Base-by-base conservation (phyloP, 768 basidiomycete species). In the Tylopilus sp. region DNA sequence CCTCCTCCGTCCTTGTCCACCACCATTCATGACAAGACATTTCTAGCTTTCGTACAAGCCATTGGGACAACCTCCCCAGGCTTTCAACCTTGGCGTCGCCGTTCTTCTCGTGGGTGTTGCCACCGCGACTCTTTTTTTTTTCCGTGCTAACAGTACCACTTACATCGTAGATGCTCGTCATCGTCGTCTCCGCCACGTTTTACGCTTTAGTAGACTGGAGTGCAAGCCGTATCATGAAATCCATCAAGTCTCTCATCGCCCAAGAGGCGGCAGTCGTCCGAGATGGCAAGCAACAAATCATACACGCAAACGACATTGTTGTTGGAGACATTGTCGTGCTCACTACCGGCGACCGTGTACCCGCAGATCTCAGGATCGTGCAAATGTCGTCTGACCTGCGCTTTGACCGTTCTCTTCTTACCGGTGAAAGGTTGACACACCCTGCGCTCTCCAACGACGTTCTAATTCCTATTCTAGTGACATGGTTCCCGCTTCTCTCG, bases 201-300 rank as follows among this genome's bases (percentile, higher is more conserved):
- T 80, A 80, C 42, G 78, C 79, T 3, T 64, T 74, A 6, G 76
- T 77, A 35, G 80, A 81, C 57, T 81, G 69, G 58, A 73, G 74
- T 15, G 78, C 79, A 8, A 69, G 62, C 13, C 69, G 75, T 1
- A 74, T 79, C 49, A 81, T 81, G 76, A 73, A 75, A 31, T 79
- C 78, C 13, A 80, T 81, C 62, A 80, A 76, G 61, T 76, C 76
- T 51, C 77, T 84, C 21, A 79, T 83, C 13, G 80, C 82, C 2
- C 75, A 82, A 20, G 79, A 79, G 57, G 81, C 80, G 25, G 75
- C 78, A 20, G 76, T 83, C 39, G 68, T 80, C 17, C 73, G 81
- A 1, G 77, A 81, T 48, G 73, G 76, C 8, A 71, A 73, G 31
- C 72, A 71, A 40, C 72, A 76, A 31, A 75, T 75, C 18, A 66